Evolutionary conservation across 2,329 filamentous ascomycete species (phyloP), one percentile per base, ranked within the genome.

Genomic region (Claviceps sp.): DNA sequence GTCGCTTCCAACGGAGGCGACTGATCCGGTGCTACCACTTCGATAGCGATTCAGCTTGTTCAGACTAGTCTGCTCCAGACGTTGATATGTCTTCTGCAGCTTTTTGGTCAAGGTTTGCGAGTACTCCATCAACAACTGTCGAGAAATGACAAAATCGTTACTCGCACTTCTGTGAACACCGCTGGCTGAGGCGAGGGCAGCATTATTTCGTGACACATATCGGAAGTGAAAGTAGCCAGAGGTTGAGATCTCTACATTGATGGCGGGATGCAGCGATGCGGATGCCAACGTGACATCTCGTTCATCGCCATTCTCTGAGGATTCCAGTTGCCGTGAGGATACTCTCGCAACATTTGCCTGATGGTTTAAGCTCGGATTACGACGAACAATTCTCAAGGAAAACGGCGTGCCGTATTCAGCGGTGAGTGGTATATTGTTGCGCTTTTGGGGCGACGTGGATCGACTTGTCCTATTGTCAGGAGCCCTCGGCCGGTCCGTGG

Each of bases 301-400:
- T 30, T 55, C 58, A 7, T 54, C 56, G 11, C 55, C 57, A 5
- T 60, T 61, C 1, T 60, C 58, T 10, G 60, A 58, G 17, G 50
- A 52, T 45, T 76, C 73, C 14, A 72, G 63, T 56, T 78, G 74
- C 54, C 73, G 73, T 0, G 76, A 80, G 2, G 74, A 75, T 48
- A 89, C 75, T 51, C 74, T 81, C 22, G 82, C 86, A 13, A 89
- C 76, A 61, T 89, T 89, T 84, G 85, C 89, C 64, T 89, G 86
- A 51, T 73, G 74, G 7, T 81, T 80, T 8, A 82, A 79, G 22
- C 76, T 73, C 1, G 84, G 84, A 62, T 89, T 83, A 56, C 85
- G 78, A n/a, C 86, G 81, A 59, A 89, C 88, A 14, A 90, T 65
- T 0, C 80, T 83, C 14, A 82, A 67, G 2, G 72, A 74, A 56